These are phyloP conservation scores for Leishmania amazonensis DNA, from an alignment of 208 protist genomes.

Conservation along the genomic window DNA sequence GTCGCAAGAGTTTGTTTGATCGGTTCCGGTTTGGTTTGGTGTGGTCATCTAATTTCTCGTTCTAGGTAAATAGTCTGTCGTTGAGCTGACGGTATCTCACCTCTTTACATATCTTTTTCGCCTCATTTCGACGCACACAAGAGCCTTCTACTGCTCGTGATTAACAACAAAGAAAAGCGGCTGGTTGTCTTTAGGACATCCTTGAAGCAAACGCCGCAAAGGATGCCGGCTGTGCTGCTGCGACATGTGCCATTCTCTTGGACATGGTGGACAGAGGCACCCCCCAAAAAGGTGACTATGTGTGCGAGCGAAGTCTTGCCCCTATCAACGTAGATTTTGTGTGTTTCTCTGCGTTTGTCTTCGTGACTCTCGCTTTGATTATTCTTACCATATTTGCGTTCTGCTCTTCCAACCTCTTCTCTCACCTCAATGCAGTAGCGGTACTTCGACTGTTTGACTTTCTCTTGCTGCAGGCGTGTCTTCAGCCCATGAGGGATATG, in stretches of 20 bases:
- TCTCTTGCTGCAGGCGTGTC: not conserved
- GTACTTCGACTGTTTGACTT: not conserved
- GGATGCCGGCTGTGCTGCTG: not conserved
- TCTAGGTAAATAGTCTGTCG: constrained; percentile 32
- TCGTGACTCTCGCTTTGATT: not conserved
- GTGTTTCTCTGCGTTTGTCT: not conserved
- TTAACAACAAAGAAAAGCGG: not conserved
- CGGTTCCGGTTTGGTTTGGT: constrained; percentile 77
- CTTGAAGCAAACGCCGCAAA: not conserved
- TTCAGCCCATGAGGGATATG: not conserved
- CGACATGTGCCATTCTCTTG: not conserved
- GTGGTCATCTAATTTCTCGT: constrained; percentile 78
- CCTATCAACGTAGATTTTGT: not conserved
- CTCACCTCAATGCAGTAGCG: not conserved
- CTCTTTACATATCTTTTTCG: not conserved
- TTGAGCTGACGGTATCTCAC: not conserved
- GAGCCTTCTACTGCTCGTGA: not conserved
- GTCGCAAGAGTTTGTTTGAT: constrained; percentile 61
- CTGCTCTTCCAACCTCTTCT: not conserved
- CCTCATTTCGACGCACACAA: not conserved
- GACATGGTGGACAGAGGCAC: not conserved
- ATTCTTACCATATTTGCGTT: not conserved
- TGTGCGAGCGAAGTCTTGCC: too few species aligned
- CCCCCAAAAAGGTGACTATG: not conserved
- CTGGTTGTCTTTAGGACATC: not conserved